Evolutionary conservation across 2,329 filamentous ascomycete species (phyloP).

Genomic region (Xylariaceae sp.): DNA sequence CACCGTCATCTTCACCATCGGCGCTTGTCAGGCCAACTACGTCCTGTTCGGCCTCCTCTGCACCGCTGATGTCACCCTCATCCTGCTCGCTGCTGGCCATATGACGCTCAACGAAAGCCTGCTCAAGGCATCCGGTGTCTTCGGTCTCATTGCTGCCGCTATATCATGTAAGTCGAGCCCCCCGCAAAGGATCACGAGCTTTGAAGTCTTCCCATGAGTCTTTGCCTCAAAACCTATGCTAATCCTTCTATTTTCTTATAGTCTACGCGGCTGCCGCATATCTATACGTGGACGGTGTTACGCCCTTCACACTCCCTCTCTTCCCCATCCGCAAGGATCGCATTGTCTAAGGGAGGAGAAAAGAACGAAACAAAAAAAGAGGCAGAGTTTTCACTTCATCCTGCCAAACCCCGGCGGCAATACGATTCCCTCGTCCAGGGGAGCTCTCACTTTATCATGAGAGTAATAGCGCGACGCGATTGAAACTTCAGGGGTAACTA

Average conservation of each 20-base stretch:
- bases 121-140: constrained; percentile 21
- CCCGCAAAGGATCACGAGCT: too few species aligned
- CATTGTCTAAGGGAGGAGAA: constrained; percentile 17
- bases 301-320: constrained; percentile 22
- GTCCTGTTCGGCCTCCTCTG: constrained; percentile 19
- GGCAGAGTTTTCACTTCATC: too few species aligned
- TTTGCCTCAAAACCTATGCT: neutral
- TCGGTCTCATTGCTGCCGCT: constrained; percentile 20
- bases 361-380: too few species aligned
- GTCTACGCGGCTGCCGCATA: constrained; percentile 21
- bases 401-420: too few species aligned
- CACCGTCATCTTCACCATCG: constrained; percentile 25
- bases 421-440: too few species aligned
- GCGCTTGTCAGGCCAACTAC: constrained; percentile 21
- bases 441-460: too few species aligned
- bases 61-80: constrained; percentile 21
- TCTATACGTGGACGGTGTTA: constrained; percentile 20
- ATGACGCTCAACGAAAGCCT: constrained; percentile 17
- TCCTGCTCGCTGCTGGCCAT: constrained; percentile 21
- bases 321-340: constrained; percentile 22
- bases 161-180: constrained; percentile 21
- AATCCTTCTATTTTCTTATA: constrained; percentile 8
- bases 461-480: too few species aligned
- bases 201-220: too few species aligned
- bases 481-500: too few species aligned